Conservation (phyloP, 2,329 filamentous ascomycete species). For the Salinomyces thailandicus region DNA sequence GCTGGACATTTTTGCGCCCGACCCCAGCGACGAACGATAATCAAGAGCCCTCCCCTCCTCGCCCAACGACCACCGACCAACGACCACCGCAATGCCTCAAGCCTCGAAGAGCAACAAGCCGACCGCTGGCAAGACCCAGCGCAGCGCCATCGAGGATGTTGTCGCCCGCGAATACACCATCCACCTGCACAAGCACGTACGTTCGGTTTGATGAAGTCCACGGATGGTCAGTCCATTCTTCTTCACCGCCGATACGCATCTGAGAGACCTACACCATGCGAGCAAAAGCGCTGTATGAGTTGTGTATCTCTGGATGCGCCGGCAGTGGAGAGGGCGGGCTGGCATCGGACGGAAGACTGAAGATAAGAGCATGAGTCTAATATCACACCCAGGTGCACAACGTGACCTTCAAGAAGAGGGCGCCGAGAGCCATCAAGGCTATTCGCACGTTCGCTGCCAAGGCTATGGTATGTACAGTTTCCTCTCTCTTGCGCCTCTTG, state of each 20-base stretch:
- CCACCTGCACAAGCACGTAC: slow-evolving; percentile 98
- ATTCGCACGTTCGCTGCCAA: slow-evolving; percentile 87
- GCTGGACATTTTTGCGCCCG: no score
- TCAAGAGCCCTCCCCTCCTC: no score
- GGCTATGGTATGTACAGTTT: slow-evolving; percentile 72
- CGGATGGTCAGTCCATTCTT: slow-evolving; percentile 35
- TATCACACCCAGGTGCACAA: slow-evolving; percentile 66
- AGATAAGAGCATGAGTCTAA: slow-evolving; percentile 28
- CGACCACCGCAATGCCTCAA: slow-evolving; percentile 30
- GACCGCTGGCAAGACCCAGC: slow-evolving; percentile 49
- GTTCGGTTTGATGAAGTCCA: slow-evolving; percentile 68
- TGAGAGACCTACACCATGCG: background rate
- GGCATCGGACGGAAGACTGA: slow-evolving; percentile 61
- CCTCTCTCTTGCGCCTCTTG: no score
- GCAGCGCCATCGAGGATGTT: slow-evolving; percentile 97
- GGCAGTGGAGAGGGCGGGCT: background rate
- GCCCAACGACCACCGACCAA: slow-evolving; percentile 6
- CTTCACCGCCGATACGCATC: no score
- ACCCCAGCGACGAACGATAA: no score
- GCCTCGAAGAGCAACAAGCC: slow-evolving; percentile 45
- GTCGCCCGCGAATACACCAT: slow-evolving; percentile 99
- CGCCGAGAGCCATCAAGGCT: slow-evolving; percentile 98
- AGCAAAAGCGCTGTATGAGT: background rate
- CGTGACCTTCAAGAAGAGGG: slow-evolving; percentile 98
- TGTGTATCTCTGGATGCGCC: no score